Evolutionary conservation across 2,329 filamentous ascomycete species (phyloP).

Genomic region (Aureobasidium sp.): DNA sequence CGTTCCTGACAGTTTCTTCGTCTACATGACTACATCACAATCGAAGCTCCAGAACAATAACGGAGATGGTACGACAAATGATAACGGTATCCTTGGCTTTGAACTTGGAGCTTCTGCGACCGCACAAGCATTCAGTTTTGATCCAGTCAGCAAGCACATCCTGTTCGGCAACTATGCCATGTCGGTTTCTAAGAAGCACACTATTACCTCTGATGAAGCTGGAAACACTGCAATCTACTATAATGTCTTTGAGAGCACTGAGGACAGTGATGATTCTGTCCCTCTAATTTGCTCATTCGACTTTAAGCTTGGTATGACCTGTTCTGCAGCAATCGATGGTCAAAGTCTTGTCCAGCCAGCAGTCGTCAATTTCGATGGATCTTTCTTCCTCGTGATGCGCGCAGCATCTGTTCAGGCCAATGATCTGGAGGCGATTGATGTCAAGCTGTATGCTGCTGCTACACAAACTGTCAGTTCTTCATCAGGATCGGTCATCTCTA

Average conservation of each 20-base stretch:
- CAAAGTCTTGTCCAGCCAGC: background rate
- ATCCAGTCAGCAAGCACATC: background rate
- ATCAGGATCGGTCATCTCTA: background rate
- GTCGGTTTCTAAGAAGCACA: slow-evolving; percentile 1
- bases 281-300: slow-evolving; percentile 8
- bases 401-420: slow-evolving; percentile 2
- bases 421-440: background rate
- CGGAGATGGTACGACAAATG: background rate
- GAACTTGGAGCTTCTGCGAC: slow-evolving; percentile 2
- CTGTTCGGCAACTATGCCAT: slow-evolving; percentile 9
- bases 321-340: slow-evolving; percentile 4
- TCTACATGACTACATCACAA: background rate
- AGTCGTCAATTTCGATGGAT: background rate
- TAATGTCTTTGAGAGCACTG: slow-evolving; percentile 11
- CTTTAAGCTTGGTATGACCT: background rate
- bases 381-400: slow-evolving; percentile 6
- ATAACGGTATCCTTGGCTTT: slow-evolving; percentile 6
- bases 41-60: background rate
- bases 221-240: slow-evolving; percentile 8
- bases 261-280: background rate
- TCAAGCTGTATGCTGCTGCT: background rate
- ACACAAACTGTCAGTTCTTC: background rate
- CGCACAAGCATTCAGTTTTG: background rate
- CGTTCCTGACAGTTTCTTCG: slow-evolving; percentile 2
- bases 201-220: background rate